Evolutionary conservation across 176 grass and related monocot species (phyloP), one percentile per base, ranked within the genome.

Genomic region (Aegilops speltoides): DNA sequence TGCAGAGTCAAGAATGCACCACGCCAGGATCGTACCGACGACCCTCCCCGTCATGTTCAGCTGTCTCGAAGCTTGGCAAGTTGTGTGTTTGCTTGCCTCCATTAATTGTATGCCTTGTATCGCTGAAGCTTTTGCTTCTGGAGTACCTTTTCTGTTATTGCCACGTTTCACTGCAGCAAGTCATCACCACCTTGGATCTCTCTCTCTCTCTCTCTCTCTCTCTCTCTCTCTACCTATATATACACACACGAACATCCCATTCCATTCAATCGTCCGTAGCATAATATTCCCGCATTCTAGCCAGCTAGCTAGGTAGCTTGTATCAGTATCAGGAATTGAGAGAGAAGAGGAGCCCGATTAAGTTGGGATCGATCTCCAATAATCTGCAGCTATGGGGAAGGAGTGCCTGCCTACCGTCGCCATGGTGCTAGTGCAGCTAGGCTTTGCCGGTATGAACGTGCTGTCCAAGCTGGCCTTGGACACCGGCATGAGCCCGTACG

Each of bases 401-500:
- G 92, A 92, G 3, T 86, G 54, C 46, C 26, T 69, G 4, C 90
- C 93, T 20, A 76, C 84, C 15, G 20, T 98, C 3, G 90, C 96
- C 70, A 98, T 98, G 96, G 88, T 95, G 75, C 59, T 90, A 10
- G 86, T 98, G 28, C 96, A 98, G 84, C 86, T 95, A 1, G 96
- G 93, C 5, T 98, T 94, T 45, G 93, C 96, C 13, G 96, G 93
- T 9, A 83, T 98, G 63, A 98, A 98, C 63, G 83, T 98, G 14
- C 29, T 98, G 31, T 98, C 96, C 12, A 98, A 98, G 84, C 79
- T 98, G n/a, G 96, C 96, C 40, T 77, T 98, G 78, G 93, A 95
- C 85, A 87, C 85, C 8, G 93, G 96, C 88, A 98, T 94, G 93
- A 98, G 93, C 82, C 96, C 96, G 57, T 95, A 88, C 70, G 96